These are phyloP conservation scores for Barnettozyma sucrosica DNA, from an alignment of 805 yeast genomes.

Conservation along the genomic window DNA sequence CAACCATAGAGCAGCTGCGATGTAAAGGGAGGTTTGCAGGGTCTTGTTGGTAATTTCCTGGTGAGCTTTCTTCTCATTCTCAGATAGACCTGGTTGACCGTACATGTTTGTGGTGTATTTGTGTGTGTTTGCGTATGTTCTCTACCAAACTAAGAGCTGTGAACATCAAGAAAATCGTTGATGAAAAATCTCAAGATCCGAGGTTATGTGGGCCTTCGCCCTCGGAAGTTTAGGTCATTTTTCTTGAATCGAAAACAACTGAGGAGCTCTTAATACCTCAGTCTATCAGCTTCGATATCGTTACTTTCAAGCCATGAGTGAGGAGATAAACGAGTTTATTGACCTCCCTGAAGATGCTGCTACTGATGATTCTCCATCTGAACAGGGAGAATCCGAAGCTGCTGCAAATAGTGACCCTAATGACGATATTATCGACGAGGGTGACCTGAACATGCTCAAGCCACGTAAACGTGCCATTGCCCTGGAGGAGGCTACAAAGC, in stretches of 20 bases:
- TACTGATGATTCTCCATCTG: conserved; percentile 1
- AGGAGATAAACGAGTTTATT: conserved; percentile 22
- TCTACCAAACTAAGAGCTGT: neutral
- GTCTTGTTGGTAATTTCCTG: conserved; percentile 58
- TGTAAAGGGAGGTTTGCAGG: conserved; percentile 50
- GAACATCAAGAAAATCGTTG: neutral
- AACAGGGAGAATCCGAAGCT: neutral
- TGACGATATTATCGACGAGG: conserved; percentile 24
- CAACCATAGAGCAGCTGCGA: conserved; percentile 59
- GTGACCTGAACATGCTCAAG: conserved; percentile 18
- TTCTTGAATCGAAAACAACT: neutral
- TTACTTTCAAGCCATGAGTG: neutral
- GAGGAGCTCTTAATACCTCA: neutral
- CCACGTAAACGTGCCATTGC: conserved; percentile 19
- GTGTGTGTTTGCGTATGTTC: neutral
- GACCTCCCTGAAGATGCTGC: conserved; percentile 18
- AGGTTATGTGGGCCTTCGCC: neutral
- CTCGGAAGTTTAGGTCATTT: neutral
- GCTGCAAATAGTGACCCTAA: neutral
- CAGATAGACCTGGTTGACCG: conserved; percentile 52
- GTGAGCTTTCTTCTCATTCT: conserved; percentile 63
- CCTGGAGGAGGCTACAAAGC: conserved; percentile 7
- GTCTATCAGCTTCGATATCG: neutral
- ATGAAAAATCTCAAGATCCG: neutral
- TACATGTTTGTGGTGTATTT: conserved; percentile 28